Conservation (phyloP, 1,284 basidiomycete genomes). For the Irpex sp. region DNA sequence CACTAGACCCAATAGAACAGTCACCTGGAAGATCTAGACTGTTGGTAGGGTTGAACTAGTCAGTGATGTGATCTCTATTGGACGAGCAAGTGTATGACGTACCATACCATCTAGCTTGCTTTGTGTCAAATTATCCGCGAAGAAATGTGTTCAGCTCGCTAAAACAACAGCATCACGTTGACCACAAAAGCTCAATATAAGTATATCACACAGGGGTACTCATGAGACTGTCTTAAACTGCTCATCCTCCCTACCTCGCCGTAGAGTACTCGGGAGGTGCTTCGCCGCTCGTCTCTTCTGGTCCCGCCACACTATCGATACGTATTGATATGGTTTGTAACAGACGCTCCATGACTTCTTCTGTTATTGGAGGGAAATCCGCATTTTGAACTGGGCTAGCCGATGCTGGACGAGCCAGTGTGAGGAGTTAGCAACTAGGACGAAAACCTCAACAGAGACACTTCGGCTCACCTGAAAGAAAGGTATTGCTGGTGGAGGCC, state of each 20-base stretch:
- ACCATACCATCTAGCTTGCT: too few relatives aligned
- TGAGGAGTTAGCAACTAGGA: too few relatives aligned
- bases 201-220: too few relatives aligned
- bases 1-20: not conserved
- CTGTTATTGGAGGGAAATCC: constrained; percentile 1
- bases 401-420: not conserved
- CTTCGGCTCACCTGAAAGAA: not conserved
- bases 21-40: too few relatives aligned
- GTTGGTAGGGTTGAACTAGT: too few relatives aligned
- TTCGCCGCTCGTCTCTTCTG: not conserved
- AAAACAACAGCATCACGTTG: too few relatives aligned
- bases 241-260: not conserved
- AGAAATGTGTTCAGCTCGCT: not conserved
- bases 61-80: too few relatives aligned
- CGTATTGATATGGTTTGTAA: constrained; percentile 6
- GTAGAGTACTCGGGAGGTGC: constrained; percentile 4
- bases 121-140: not conserved
- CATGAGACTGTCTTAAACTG: not conserved
- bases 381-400: not conserved
- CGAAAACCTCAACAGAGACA: too few relatives aligned
- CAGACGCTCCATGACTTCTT: constrained; percentile 7
- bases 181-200: too few relatives aligned
- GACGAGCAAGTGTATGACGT: too few relatives aligned
- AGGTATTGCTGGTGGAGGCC: not conserved
- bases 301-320: constrained; percentile 1